phyloP scores from a whole-genome alignment of 345 rosid species.

The Lenwebbia sp. region DNA sequence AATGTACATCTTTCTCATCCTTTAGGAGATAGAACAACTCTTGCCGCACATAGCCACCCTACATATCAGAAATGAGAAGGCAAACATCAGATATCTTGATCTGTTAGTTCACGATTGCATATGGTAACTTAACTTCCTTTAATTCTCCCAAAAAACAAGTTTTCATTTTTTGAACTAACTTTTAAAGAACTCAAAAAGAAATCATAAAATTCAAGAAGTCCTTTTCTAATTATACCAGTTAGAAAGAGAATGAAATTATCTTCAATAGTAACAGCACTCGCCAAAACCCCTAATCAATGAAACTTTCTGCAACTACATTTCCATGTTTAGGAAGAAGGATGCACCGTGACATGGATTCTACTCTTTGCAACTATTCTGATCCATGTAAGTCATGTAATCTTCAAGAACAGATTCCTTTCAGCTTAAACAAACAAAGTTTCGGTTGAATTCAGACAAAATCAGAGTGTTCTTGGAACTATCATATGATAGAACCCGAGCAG shows the following conservation, averaged over 20 bases:
- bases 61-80: neutral
- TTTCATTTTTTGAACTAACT: neutral
- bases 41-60: slow-evolving; percentile 89
- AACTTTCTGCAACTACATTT: neutral
- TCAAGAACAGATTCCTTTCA: neutral
- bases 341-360: neutral
- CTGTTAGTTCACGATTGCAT: neutral
- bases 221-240: neutral
- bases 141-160: neutral
- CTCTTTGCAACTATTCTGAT: neutral
- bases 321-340: neutral
- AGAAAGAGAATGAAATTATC: neutral
- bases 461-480: neutral
- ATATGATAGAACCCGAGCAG: neutral
- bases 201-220: neutral
- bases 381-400: neutral
- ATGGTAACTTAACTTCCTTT: neutral
- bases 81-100: neutral
- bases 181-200: neutral
- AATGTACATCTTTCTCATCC: slow-evolving; percentile 80
- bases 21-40: slow-evolving; percentile 64
- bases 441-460: neutral
- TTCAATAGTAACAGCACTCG: neutral
- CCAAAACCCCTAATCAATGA: neutral
- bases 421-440: neutral